Conservation (phyloP, 257 asterid genomes). For the Solanum neorickii region DNA sequence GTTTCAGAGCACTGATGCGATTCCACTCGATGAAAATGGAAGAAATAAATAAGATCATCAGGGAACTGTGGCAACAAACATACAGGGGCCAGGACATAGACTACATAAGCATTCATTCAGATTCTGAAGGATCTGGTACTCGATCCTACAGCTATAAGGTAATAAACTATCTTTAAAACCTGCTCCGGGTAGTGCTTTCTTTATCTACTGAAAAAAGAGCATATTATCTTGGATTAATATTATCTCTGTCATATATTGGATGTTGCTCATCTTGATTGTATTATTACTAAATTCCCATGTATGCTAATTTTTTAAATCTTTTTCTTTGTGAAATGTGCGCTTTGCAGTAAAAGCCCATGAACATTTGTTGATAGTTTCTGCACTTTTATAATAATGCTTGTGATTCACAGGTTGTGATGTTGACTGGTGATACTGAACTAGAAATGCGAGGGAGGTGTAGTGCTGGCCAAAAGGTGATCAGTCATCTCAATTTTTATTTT, state of each 20-base stretch:
- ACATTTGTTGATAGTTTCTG: background rate
- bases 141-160: conserved; percentile 98
- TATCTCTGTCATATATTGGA: background rate
- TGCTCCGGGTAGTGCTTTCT: background rate
- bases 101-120: conserved; percentile 89
- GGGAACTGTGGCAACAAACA: conserved; percentile 99
- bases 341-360: background rate
- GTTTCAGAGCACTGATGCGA: conserved; percentile 88
- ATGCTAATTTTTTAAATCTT: background rate
- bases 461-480: conserved; percentile 92
- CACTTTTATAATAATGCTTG: background rate
- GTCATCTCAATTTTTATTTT: background rate
- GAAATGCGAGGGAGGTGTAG: conserved; percentile 99
- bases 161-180: background rate
- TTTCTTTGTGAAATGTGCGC: background rate
- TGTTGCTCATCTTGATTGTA: background rate
- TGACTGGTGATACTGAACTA: conserved; percentile 90
- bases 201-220: background rate
- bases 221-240: background rate
- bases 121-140: conserved; percentile 90
- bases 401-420: conserved; percentile 75
- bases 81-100: conserved; percentile 99
- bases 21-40: conserved; percentile 99
- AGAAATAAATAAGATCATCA: conserved; percentile 90
- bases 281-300: background rate